Conservation (phyloP, 1,284 basidiomycete species). For the Flammula alnicola region DNA sequence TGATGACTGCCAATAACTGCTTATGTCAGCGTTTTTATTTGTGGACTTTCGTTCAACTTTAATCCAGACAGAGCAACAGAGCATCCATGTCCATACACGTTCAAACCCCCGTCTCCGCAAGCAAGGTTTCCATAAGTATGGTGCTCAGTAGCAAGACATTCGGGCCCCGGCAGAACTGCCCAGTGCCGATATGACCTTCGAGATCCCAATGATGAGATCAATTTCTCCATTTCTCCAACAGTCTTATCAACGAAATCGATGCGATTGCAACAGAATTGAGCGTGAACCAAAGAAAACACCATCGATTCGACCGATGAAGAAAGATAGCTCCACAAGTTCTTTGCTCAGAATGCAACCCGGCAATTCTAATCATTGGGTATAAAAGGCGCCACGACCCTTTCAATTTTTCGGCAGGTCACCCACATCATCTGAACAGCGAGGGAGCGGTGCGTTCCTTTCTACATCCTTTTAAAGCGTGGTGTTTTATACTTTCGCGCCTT, state of each 20-base stretch:
- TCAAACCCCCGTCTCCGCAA: background rate
- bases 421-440: background rate
- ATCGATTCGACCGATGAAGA: constrained; percentile 34
- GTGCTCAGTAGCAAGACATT: no score
- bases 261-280: constrained; percentile 17
- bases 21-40: constrained; percentile 5
- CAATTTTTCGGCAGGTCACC: background rate
- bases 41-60: background rate
- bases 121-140: no score
- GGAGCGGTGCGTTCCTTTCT: background rate
- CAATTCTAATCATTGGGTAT: constrained; percentile 7
- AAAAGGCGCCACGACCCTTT: constrained; percentile 8
- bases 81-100: background rate
- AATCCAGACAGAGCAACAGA: no score
- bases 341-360: background rate
- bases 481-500: no score
- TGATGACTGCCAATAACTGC: constrained; percentile 12
- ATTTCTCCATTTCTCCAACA: constrained; percentile 17
- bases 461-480: background rate
- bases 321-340: constrained; percentile 15
- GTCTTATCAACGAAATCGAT: constrained; percentile 30
- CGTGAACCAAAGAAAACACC: constrained; percentile 14
- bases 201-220: constrained; percentile 15
- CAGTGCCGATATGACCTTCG: constrained; percentile 1
- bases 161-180: background rate